Evolutionary conservation across 2,329 filamentous ascomycete genomes (phyloP), one percentile per base, ranked within the genome.

Genomic region (Chaetomium sp.): DNA sequence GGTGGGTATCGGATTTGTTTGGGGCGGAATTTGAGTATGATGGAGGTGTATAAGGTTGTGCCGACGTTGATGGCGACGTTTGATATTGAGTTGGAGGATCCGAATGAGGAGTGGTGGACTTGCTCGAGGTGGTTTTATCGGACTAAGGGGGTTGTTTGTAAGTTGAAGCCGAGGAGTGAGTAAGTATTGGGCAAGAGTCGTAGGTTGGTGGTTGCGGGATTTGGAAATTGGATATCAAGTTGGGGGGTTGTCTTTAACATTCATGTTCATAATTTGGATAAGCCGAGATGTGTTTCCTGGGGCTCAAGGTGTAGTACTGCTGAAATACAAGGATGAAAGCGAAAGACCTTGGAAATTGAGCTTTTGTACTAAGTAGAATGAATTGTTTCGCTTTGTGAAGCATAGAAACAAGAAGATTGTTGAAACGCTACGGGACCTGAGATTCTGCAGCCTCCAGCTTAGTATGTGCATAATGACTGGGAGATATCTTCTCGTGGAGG

Each of bases 51-150:
- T 55, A 72, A 73, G 62, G 58, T 70, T 1, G 61, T 69, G 3
- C 68, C 77, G 4, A 77, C 74, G n/a, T 55, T 80, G 47, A 70
- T 77, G 59, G 62, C 60, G 6, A 68, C 61, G 42, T 80, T 77
- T 59, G 68, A 77, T 27, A 59, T 65, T n/a, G 59, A 61, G 56
- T 37, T 68, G 19, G 54, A 58, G 14, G 51, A 66, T 19, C 57
- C 54, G 1, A 45, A 57, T 1, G 56, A 62, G 58, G 46, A 61
- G 7, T 69, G 66, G 62, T 58, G 55, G 44, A 60, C 61, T 27
- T 52, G 54, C 2, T 54, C 61, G 14, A 49, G 60, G 49, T 65
- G 64, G 61, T 62, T 64, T 47, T 54, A 58, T 46, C 46, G 59
- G 37, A 53, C 51, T 3, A 56, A 57, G 54, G 60, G 60, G 4